Evolutionary conservation across 805 yeast genomes (phyloP).

Genomic region (Pachysolen tannophilus): DNA sequence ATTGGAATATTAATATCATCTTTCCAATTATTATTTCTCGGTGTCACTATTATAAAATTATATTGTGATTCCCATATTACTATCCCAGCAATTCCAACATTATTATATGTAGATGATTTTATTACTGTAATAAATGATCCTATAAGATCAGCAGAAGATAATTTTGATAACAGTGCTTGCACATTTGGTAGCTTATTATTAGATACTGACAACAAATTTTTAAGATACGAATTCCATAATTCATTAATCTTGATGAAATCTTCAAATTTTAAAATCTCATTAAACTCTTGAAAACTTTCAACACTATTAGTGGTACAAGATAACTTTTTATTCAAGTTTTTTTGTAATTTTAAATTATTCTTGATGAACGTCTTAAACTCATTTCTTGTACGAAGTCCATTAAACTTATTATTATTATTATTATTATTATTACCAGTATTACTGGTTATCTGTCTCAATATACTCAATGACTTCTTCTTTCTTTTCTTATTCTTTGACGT

Average conservation of each 20-base stretch:
- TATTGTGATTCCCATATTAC: conserved; percentile 81
- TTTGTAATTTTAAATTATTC: conserved; percentile 29
- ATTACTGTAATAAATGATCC: conserved; percentile 63
- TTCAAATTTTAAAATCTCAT: conserved; percentile 50
- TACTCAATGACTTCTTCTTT: conserved; percentile 15
- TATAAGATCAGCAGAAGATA: conserved; percentile 73
- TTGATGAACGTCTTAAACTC: conserved; percentile 35
- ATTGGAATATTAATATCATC: conserved; percentile 12
- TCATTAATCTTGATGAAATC: conserved; percentile 25
- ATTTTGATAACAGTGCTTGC: conserved; percentile 36
- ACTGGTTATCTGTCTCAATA: conserved; percentile 10
- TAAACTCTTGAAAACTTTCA: conserved; percentile 18
- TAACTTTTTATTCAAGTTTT: conserved; percentile 27
- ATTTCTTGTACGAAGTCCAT: conserved; percentile 22
- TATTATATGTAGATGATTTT: conserved; percentile 45
- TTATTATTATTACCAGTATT: not conserved
- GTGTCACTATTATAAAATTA: conserved; percentile 55
- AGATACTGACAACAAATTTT: conserved; percentile 34
- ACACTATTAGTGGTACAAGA: conserved; percentile 14
- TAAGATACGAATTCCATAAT: conserved; percentile 72
- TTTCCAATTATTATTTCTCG: conserved; percentile 31
- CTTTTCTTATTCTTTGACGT: conserved; percentile 10
- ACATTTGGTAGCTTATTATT: conserved; percentile 9
- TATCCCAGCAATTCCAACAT: conserved; percentile 63
- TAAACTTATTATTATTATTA: conserved; percentile 13